A percentile compares a stretch with the other conserved stretches of the same genome.
These are phyloP conservation scores for Candida gigantensis DNA, from an alignment of 1,139 yeast genomes.

Conservation along the genomic window DNA sequence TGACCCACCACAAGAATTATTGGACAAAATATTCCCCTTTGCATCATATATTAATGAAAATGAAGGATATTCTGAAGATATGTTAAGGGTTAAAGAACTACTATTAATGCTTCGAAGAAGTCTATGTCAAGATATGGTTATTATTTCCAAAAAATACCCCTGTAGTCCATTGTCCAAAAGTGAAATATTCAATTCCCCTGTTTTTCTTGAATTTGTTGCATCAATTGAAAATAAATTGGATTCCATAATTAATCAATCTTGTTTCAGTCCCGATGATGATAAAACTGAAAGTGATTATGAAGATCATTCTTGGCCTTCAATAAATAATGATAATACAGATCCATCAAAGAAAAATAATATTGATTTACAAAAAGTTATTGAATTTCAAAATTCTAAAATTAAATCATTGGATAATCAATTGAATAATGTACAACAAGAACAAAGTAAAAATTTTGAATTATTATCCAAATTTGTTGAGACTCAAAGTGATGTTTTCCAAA, in stretches of 20 bases:
- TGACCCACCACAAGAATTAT: slow-evolving; percentile 31
- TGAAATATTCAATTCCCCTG: slow-evolving; percentile 26
- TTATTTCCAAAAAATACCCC: slow-evolving; percentile 27
- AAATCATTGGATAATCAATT: slow-evolving; percentile 20
- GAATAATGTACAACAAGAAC: slow-evolving; percentile 18
- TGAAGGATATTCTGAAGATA: slow-evolving; percentile 11
- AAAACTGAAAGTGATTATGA: slow-evolving; percentile 12
- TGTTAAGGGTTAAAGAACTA: slow-evolving; percentile 20
- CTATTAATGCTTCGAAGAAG: slow-evolving; percentile 25
- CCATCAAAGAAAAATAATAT: no score
- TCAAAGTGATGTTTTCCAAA: slow-evolving; percentile 22
- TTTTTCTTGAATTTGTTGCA: slow-evolving; percentile 23
- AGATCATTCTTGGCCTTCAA: slow-evolving; percentile 11
- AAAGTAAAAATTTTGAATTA: slow-evolving; percentile 16
- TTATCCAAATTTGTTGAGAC: slow-evolving; percentile 20
- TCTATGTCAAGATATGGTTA: slow-evolving; percentile 38
- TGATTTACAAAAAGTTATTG: slow-evolving; percentile 16
- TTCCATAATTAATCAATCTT: slow-evolving; percentile 11
- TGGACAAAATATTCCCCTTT: slow-evolving; percentile 34
- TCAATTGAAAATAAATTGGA: slow-evolving; percentile 17
- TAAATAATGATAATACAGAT: slow-evolving; percentile 8
- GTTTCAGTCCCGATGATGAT: slow-evolving; percentile 13
- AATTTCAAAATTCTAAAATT: slow-evolving; percentile 16
- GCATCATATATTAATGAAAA: slow-evolving; percentile 12
- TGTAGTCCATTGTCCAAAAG: slow-evolving; percentile 27